Evolutionary conservation across 2,329 filamentous ascomycete species (phyloP).

Genomic region (Aspergillus sp.): DNA sequence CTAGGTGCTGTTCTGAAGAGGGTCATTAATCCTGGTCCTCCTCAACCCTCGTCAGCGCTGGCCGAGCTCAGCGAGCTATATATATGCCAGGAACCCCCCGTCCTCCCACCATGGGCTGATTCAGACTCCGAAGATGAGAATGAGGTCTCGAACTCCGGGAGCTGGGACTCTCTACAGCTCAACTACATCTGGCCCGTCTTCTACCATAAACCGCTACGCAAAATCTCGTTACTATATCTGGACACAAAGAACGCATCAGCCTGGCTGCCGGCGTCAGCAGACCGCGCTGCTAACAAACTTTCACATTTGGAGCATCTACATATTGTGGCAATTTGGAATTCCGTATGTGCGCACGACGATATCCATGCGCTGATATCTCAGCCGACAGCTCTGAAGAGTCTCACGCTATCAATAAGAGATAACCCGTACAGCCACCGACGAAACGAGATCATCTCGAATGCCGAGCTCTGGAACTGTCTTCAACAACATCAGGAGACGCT

Average conservation of each 20-base stretch:
- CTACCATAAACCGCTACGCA: not conserved
- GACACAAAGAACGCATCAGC: slow-evolving; percentile 1
- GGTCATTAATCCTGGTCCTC: not conserved
- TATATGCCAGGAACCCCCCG: not conserved
- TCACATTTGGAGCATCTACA: not conserved
- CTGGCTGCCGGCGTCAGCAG: not conserved
- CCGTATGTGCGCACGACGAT: not conserved
- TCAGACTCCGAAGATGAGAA: not conserved
- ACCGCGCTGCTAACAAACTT: not conserved
- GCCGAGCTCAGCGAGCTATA: not conserved
- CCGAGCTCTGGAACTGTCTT: not conserved
- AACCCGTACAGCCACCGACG: not conserved
- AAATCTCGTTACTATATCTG: not conserved
- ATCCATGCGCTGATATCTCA: not conserved
- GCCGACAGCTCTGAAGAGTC: not conserved
- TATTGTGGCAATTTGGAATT: not conserved
- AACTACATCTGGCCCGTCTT: not conserved
- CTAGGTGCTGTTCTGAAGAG: not conserved
- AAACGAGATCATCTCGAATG: not conserved
- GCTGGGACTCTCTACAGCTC: not conserved
- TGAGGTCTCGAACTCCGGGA: not conserved
- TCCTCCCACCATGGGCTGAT: not conserved
- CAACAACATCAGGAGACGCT: not conserved
- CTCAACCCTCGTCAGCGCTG: not conserved
- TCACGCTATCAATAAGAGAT: not conserved